A percentile compares a stretch with the other conserved stretches of the same genome.
These are phyloP conservation scores for Thalassiosira exigua DNA, from an alignment of 352 stramenopile species.

Conservation along the genomic window DNA sequence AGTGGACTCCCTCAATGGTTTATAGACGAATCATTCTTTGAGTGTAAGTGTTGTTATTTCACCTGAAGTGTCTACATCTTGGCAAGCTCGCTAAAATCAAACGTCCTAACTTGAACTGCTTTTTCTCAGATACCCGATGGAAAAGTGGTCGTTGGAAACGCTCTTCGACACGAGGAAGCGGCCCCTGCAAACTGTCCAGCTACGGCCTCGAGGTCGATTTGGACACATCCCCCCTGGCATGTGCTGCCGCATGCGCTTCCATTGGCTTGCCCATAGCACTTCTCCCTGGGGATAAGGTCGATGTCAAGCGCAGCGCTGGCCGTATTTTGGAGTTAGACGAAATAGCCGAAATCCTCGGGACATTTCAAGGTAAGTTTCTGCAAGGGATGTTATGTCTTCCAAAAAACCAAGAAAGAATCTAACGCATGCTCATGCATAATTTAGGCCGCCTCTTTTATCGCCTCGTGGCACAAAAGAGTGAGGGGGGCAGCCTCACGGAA, in stretches of 20 bases:
- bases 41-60: constrained; percentile 59
- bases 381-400: too few species aligned
- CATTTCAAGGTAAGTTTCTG: constrained; percentile 91
- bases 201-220: constrained; percentile 92
- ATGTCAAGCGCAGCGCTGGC: constrained; percentile 92
- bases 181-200: constrained; percentile 66
- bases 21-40: constrained; percentile 75
- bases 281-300: constrained; percentile 92
- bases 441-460: constrained; percentile 94
- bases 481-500: constrained; percentile 91
- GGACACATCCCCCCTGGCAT: constrained; percentile 90
- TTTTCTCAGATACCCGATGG: constrained; percentile 63
- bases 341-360: constrained; percentile 94
- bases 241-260: constrained; percentile 88
- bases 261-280: constrained; percentile 90
- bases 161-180: constrained; percentile 72
- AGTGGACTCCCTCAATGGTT: constrained; percentile 78
- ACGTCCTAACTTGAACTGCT: too few species aligned
- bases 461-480: constrained; percentile 95
- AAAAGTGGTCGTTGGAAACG: constrained; percentile 53
- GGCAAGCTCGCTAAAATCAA: too few species aligned
- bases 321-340: constrained; percentile 95
- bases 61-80: neutral
- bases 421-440: too few species aligned
- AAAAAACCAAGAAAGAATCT: too few species aligned